Percentiles rank a stretch among this genome's conserved stretches.
These are phyloP conservation scores for Alternaria triticina DNA, from an alignment of 2,329 filamentous ascomycete species.

Conservation along the genomic window DNA sequence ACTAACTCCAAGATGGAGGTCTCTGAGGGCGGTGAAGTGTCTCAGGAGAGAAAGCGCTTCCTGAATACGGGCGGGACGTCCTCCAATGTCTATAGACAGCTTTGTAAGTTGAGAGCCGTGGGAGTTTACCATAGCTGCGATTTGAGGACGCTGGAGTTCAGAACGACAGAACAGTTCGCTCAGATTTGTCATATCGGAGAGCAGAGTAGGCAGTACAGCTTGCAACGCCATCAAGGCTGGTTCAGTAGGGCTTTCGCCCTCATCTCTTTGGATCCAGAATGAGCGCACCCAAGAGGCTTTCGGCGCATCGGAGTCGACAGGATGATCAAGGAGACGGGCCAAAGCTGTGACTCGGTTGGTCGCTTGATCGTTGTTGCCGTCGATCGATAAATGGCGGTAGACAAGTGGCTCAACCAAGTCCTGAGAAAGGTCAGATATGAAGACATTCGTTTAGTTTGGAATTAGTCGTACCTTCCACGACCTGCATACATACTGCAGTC, in stretches of 20 bases:
- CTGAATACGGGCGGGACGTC: not conserved
- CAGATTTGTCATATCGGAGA: not conserved
- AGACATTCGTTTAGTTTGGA: not conserved
- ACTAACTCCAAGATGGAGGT: not conserved
- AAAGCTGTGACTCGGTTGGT: not conserved
- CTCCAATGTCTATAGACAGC: not conserved
- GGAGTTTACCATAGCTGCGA: not conserved
- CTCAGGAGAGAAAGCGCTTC: not conserved
- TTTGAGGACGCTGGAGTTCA: not conserved
- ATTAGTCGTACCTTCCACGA: not conserved
- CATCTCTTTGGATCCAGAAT: not conserved
- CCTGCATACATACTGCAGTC: not conserved
- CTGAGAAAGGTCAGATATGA: not conserved
- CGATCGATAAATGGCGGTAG: not conserved
- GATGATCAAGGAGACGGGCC: not conserved
- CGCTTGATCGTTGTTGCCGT: not conserved
- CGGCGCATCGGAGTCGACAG: not conserved
- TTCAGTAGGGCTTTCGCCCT: not conserved
- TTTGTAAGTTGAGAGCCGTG: not conserved
- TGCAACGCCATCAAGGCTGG: not conserved
- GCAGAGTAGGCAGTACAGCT: not conserved
- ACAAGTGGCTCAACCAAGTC: not conserved
- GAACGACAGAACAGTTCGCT: not conserved
- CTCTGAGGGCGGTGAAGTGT: not conserved
- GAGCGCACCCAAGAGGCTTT: slow-evolving; percentile 1